Percentiles rank a stretch among this genome's conserved stretches.
Evolutionary conservation across 805 yeast genomes (phyloP).

Genomic region (Debaryomyces prosopidis): DNA sequence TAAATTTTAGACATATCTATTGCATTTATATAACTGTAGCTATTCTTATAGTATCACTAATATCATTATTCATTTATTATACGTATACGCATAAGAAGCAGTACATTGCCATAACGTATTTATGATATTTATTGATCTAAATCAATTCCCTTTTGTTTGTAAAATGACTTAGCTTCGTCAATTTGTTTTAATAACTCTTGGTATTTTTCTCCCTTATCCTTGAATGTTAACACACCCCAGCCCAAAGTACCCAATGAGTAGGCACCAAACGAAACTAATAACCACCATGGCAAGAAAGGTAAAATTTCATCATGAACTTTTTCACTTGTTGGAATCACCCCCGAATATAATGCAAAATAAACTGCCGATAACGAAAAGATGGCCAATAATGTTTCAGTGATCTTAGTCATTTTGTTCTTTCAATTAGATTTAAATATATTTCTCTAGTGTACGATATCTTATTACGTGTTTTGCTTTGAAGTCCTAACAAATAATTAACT

Average conservation of each 20-base stretch:
- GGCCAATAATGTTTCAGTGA: slow-evolving; percentile 56
- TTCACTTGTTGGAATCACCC: slow-evolving; percentile 56
- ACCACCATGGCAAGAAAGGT: slow-evolving; percentile 74
- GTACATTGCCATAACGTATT: not conserved
- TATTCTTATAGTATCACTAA: not conserved
- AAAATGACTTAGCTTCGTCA: slow-evolving; percentile 61
- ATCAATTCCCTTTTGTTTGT: slow-evolving; percentile 55
- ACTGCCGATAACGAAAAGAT: slow-evolving; percentile 48
- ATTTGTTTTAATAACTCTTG: slow-evolving; percentile 58
- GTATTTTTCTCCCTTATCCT: slow-evolving; percentile 70
- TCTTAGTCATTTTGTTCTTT: slow-evolving; percentile 58
- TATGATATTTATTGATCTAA: slow-evolving; percentile 30
- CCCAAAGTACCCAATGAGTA: slow-evolving; percentile 70
- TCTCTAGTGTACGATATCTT: no score
- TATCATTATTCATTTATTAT: not conserved
- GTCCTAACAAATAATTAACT: no score
- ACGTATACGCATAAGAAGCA: not conserved
- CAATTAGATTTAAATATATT: no score
- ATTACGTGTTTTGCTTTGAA: no score
- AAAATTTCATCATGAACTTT: slow-evolving; percentile 51
- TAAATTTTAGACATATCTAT: not conserved
- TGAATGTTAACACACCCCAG: slow-evolving; percentile 65
- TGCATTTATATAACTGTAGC: not conserved
- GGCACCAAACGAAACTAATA: slow-evolving; percentile 64
- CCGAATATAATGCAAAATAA: slow-evolving; percentile 52